phyloP scores from a whole-genome alignment of 352 stramenopile species.

The Globisporangium spinosum region DNA sequence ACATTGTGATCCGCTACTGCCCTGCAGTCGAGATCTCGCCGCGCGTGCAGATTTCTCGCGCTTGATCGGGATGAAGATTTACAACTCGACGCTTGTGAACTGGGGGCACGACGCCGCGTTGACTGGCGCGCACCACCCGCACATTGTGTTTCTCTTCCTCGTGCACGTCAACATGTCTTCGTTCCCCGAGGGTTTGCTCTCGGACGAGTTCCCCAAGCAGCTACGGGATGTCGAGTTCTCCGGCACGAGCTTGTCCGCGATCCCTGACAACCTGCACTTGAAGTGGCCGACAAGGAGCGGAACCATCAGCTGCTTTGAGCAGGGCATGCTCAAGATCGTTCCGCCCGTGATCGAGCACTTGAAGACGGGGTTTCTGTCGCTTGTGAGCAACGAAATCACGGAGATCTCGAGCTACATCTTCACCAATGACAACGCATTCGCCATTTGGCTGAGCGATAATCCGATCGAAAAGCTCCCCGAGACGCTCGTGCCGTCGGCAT shows the following conservation, averaged over 20 bases:
- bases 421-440: constrained; percentile 13
- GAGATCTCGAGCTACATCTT: constrained; percentile 13
- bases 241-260: constrained; percentile 28
- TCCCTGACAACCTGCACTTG: constrained; percentile 32
- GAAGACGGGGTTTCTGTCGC: constrained; percentile 21
- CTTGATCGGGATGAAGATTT: constrained; percentile 36
- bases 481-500: constrained; percentile 12
- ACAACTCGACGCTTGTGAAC: constrained; percentile 36
- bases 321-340: constrained; percentile 18
- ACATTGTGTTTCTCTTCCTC: constrained; percentile 28
- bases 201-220: constrained; percentile 25
- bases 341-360: constrained; percentile 19
- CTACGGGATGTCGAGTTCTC: constrained; percentile 40
- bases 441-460: constrained; percentile 20
- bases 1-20: constrained; percentile 42
- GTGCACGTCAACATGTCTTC: constrained; percentile 34
- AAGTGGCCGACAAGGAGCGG: constrained; percentile 20
- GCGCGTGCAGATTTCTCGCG: constrained; percentile 26
- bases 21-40: constrained; percentile 26
- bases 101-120: constrained; percentile 29
- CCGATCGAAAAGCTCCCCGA: constrained; percentile 23
- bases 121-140: constrained; percentile 22
- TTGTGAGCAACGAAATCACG: constrained; percentile 23
- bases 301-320: constrained; percentile 19
- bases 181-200: constrained; percentile 34